Conservation (phyloP, 2,329 filamentous ascomycete genomes). For the Aspergillus tubingensis region DNA sequence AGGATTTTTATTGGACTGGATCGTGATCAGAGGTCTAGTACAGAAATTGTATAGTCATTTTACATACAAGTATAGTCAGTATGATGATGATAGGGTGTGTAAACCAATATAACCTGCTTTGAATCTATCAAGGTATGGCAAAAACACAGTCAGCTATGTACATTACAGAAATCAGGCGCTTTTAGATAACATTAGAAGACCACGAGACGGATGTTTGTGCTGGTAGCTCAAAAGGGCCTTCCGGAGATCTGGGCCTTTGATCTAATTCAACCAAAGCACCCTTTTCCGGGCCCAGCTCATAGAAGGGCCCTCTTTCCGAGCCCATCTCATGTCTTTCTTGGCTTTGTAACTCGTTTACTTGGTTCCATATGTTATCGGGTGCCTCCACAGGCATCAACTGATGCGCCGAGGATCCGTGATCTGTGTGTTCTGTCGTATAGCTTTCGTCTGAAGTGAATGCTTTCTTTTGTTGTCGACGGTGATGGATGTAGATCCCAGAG, state of each 20-base stretch:
- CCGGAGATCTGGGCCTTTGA: not conserved
- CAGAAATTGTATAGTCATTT: no score
- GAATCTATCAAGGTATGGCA: no score
- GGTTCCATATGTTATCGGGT: not conserved
- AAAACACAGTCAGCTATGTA: not conserved
- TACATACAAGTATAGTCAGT: no score
- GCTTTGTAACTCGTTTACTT: not conserved
- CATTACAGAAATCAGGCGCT: not conserved
- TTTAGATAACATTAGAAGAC: not conserved
- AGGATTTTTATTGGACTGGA: no score
- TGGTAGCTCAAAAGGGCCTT: not conserved
- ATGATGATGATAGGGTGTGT: no score
- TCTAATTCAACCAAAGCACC: not conserved
- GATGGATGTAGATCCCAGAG: not conserved
- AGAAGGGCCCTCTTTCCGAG: not conserved
- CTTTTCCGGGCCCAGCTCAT: not conserved
- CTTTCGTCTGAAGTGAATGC: not conserved
- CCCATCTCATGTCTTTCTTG: not conserved
- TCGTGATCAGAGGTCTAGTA: no score
- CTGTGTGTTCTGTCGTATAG: not conserved
- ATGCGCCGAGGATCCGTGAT: not conserved
- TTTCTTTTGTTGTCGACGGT: not conserved
- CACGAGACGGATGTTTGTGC: not conserved
- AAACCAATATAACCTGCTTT: no score
- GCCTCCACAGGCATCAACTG: not conserved